phyloP scores from a whole-genome alignment of 192 early-diverging fungal species.

The Ramicandelaber brevisporus region DNA sequence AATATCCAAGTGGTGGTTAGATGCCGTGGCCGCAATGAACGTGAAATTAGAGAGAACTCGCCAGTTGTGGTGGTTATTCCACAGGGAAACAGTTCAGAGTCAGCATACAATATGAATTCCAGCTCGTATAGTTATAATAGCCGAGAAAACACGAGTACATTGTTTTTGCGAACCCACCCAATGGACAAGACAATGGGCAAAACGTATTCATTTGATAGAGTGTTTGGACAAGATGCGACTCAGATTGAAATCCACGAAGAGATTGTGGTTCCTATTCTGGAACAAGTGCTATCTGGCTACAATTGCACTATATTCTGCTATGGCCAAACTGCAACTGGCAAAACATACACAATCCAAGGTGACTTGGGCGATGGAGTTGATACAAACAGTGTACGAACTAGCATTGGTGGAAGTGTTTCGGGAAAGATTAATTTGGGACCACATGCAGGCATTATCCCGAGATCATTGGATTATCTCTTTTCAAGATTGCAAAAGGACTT shows the following conservation, averaged over 20 bases:
- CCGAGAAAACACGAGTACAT: too few relatives aligned
- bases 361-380: conserved; percentile 28
- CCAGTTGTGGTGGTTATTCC: conserved; percentile 25
- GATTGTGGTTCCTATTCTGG: conserved; percentile 52
- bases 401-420: conserved; percentile 1
- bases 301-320: conserved; percentile 71
- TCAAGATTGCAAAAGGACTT: conserved; percentile 32
- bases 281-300: conserved; percentile 48
- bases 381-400: not conserved
- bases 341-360: conserved; percentile 94
- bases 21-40: conserved; percentile 27
- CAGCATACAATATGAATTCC: conserved; percentile 12
- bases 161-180: too few relatives aligned
- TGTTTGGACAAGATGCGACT: conserved; percentile 46
- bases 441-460: conserved; percentile 75
- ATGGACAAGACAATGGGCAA: conserved; percentile 24
- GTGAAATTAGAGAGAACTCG: conserved; percentile 40
- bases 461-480: conserved; percentile 60
- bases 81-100: conserved; percentile 35
- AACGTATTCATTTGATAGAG: conserved; percentile 72
- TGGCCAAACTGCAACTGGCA: conserved; percentile 81
- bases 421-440: conserved; percentile 2
- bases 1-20: conserved; percentile 66
- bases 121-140: too few relatives aligned
- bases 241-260: conserved; percentile 64